Evolutionary conservation across 192 early-diverging fungal genomes (phyloP).

Genomic region (Coemansia brasiliensis): DNA sequence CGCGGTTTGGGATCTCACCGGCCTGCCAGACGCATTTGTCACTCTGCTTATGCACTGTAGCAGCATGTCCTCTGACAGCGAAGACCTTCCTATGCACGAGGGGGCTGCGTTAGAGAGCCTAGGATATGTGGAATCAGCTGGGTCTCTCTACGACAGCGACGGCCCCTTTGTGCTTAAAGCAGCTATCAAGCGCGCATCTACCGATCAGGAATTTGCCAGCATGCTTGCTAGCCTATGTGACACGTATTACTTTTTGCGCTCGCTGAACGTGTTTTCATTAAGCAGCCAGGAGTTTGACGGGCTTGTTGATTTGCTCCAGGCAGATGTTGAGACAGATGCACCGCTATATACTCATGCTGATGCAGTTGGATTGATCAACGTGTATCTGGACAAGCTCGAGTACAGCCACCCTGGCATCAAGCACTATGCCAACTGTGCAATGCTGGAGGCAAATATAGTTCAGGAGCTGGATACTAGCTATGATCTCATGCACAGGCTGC

Average conservation of each 20-base stretch:
- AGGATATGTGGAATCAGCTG: constrained; percentile 17
- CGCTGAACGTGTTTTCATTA: constrained; percentile 25
- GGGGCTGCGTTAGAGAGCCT: constrained; percentile 18
- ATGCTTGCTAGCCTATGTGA: constrained; percentile 35
- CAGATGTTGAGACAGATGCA: constrained; percentile 10
- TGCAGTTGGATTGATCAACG: constrained; percentile 21
- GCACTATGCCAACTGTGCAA: constrained; percentile 34
- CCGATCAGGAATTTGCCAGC: constrained; percentile 15
- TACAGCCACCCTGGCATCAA: constrained; percentile 38
- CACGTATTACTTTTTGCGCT: constrained; percentile 47
- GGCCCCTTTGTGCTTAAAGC: constrained; percentile 25
- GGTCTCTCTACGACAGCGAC: constrained; percentile 25
- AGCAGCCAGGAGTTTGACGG: constrained; percentile 25
- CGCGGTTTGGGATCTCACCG: constrained; percentile 37
- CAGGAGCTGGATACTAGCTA: constrained; percentile 38
- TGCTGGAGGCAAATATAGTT: constrained; percentile 43
- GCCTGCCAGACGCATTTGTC: constrained; percentile 40
- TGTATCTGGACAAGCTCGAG: constrained; percentile 36
- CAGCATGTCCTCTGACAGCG: constrained; percentile 22
- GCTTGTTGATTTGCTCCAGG: constrained; percentile 24
- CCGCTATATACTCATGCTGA: constrained; percentile 27
- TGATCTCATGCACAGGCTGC: constrained; percentile 33
- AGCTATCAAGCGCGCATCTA: constrained; percentile 23
- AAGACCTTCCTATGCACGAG: constrained; percentile 8
- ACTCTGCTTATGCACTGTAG: constrained; percentile 33